Evolutionary conservation across 805 yeast species (phyloP).

Genomic region (Suhomyces sp.): DNA sequence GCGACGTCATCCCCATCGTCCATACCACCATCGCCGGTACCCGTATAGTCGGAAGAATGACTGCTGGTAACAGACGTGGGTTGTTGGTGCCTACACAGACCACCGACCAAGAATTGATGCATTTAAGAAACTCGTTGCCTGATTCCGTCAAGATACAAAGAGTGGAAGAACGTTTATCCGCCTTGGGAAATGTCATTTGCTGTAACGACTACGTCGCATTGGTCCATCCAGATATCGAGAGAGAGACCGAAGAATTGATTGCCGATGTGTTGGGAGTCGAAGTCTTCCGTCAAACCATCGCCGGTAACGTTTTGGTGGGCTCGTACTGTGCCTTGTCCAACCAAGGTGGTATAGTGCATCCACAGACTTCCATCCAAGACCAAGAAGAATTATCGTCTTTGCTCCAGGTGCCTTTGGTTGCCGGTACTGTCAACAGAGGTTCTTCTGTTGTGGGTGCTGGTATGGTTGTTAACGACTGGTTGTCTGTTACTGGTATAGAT

Average conservation of each 20-base stretch:
- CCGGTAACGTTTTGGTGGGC: conserved; percentile 96
- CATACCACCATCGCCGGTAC: conserved; percentile 98
- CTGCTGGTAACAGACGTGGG: conserved; percentile 98
- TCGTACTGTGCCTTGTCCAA: conserved; percentile 92
- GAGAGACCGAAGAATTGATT: conserved; percentile 97
- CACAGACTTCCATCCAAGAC: conserved; percentile 94
- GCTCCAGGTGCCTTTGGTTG: conserved; percentile 95
- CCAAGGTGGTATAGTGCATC: conserved; percentile 98
- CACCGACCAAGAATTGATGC: conserved; percentile 97
- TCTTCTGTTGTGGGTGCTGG: conserved; percentile 98
- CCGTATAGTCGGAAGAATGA: conserved; percentile 96
- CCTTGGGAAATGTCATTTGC: conserved; percentile 96
- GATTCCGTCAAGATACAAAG: conserved; percentile 94
- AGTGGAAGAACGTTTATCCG: conserved; percentile 95
- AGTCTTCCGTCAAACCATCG: conserved; percentile 98
- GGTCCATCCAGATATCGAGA: conserved; percentile 98
- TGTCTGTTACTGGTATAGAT: conserved; percentile 94
- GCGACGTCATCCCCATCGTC: conserved; percentile 93
- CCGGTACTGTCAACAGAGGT: conserved; percentile 98
- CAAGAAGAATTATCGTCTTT: conserved; percentile 96
- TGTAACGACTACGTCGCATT: conserved; percentile 98
- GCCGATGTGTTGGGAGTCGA: conserved; percentile 98
- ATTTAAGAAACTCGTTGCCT: conserved; percentile 92
- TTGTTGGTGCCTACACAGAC: conserved; percentile 95
- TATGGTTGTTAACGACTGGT: conserved; percentile 97